These are phyloP conservation scores for Schizosaccharomyces osmophilus DNA, from an alignment of 805 yeast genomes.

Conservation along the genomic window DNA sequence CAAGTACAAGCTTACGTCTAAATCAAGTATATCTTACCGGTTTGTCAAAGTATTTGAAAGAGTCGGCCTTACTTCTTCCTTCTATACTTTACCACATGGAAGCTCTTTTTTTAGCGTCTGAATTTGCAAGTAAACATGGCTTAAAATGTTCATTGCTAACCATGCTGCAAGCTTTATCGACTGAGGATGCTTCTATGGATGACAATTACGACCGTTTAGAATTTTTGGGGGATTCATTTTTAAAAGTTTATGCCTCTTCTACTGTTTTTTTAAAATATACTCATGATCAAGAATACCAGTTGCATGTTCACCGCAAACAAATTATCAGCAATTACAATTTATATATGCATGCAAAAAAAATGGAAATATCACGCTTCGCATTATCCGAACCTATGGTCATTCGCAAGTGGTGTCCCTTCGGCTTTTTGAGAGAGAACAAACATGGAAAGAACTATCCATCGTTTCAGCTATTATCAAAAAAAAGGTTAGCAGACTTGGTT, in stretches of 20 bases:
- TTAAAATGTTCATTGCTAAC: neutral
- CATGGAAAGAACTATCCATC: neutral
- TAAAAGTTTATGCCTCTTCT: slow-evolving; percentile 2
- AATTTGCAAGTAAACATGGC: neutral
- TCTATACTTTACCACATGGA: slow-evolving; percentile 3
- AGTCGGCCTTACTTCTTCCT: neutral
- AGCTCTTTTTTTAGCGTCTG: neutral
- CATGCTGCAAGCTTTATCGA: slow-evolving; percentile 2
- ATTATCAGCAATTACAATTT: slow-evolving; percentile 3
- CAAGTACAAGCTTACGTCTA: neutral
- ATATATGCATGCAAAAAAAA: neutral
- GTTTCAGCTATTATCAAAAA: neutral
- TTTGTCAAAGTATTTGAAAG: neutral
- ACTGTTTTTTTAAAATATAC: slow-evolving; percentile 1
- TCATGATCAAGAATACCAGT: neutral
- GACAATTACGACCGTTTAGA: slow-evolving; percentile 3
- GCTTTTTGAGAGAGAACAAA: neutral
- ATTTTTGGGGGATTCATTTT: slow-evolving; percentile 3
- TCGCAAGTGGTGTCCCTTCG: slow-evolving; percentile 3
- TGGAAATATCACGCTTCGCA: neutral
- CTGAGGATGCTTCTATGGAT: neutral
- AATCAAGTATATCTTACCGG: neutral
- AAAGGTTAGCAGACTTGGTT: slow-evolving; percentile 3
- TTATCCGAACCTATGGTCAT: slow-evolving; percentile 3
- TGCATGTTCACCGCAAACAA: slow-evolving; percentile 1